Conservation (phyloP, 1,284 basidiomycete species). For the Papiliotrema fonsecae region DNA sequence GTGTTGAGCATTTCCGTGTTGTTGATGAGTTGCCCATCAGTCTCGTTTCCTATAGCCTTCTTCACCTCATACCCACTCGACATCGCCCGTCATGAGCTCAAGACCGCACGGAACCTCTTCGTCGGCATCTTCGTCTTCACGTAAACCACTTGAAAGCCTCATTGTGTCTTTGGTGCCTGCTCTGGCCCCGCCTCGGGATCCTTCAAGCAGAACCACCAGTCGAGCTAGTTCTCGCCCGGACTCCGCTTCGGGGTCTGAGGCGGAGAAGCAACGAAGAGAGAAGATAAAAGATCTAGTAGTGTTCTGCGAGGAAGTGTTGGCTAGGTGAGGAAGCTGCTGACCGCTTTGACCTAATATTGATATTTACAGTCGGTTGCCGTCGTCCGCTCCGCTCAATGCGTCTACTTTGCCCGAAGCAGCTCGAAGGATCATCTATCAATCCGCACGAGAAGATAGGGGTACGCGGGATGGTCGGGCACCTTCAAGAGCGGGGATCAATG, state of each 20-base stretch:
- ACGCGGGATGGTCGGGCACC: not conserved
- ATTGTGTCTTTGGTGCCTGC: slow-evolving; percentile 4
- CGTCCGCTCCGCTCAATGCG: slow-evolving; percentile 11
- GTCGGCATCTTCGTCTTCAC: not conserved
- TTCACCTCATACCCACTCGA: not conserved
- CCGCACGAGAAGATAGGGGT: not conserved
- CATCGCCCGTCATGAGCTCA: not conserved
- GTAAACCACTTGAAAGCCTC: slow-evolving; percentile 7
- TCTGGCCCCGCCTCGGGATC: slow-evolving; percentile 1
- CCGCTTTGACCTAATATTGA: not conserved
- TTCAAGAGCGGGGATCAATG: not conserved
- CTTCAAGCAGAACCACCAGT: not conserved
- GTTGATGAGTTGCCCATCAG: not conserved
- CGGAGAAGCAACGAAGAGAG: slow-evolving; percentile 25
- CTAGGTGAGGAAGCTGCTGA: slow-evolving; percentile 20
- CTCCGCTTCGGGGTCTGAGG: not conserved
- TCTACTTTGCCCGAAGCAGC: slow-evolving; percentile 3
- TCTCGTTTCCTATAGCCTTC: not conserved
- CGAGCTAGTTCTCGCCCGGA: slow-evolving; percentile 1
- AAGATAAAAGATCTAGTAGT: slow-evolving; percentile 38
- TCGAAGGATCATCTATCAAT: slow-evolving; percentile 2
- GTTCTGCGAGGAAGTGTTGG: slow-evolving; percentile 37
- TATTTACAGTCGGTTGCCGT: slow-evolving; percentile 13
- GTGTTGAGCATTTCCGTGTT: not conserved
- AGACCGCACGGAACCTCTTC: not conserved